Conservation (phyloP, 192 early-diverging fungal species). For the Chytriomyces hyalinus region DNA sequence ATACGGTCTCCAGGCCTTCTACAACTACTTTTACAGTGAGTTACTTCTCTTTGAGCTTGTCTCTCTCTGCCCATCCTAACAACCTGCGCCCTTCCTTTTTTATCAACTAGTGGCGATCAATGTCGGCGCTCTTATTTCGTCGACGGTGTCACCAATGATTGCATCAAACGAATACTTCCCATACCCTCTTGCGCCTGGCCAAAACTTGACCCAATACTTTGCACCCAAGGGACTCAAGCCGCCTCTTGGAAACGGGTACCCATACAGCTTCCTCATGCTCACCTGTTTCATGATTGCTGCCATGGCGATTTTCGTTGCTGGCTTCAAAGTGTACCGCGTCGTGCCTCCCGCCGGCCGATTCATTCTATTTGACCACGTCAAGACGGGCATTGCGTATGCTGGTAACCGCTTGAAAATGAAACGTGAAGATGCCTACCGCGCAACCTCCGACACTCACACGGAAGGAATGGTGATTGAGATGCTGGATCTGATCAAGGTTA, state of each 20-base stretch:
- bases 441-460: conserved; percentile 17
- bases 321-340: conserved; percentile 64
- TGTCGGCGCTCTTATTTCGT: conserved; percentile 59
- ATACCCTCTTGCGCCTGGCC: conserved; percentile 26
- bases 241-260: conserved; percentile 52
- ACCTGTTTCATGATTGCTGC: conserved; percentile 53
- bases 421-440: conserved; percentile 1
- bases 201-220: conserved; percentile 5
- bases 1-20: conserved; percentile 57
- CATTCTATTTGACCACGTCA: conserved; percentile 52
- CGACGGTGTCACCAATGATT: conserved; percentile 56
- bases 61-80: background rate
- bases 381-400: conserved; percentile 38
- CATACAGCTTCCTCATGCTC: conserved; percentile 51
- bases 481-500: conserved; percentile 43
- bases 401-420: conserved; percentile 24
- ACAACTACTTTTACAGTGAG: conserved; percentile 52
- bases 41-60: conserved; percentile 9
- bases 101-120: conserved; percentile 56
- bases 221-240: conserved; percentile 28
- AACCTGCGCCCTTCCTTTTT: conserved; percentile 17
- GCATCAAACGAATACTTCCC: background rate
- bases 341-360: conserved; percentile 69
- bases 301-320: conserved; percentile 53
- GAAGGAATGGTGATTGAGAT: conserved; percentile 41